Evolutionary conservation across 139 green algal genomes (phyloP).

Genomic region (Chlorella sp.): DNA sequence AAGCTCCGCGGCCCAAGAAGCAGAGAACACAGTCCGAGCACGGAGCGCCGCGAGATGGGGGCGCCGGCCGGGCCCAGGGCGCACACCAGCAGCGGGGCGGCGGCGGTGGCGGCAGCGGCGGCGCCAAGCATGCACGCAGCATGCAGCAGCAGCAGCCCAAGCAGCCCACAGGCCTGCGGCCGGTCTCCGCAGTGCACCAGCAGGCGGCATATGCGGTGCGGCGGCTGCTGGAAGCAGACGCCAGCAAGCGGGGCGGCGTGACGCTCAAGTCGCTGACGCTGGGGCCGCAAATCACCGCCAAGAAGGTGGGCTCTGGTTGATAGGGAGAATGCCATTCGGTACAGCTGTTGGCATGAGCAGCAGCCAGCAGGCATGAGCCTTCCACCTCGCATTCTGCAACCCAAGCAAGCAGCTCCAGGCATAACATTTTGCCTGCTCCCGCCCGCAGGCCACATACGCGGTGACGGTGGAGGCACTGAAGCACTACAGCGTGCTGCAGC

Average conservation of each 20-base stretch:
- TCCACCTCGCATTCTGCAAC: too few relatives aligned
- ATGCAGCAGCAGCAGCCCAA: background rate
- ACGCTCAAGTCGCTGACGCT: slow-evolving; percentile 84
- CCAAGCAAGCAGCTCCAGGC: too few relatives aligned
- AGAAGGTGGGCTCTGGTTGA: slow-evolving; percentile 67
- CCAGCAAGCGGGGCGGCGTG: slow-evolving; percentile 34
- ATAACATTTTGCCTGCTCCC: too few relatives aligned
- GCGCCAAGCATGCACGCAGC: too few relatives aligned
- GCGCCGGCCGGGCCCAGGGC: background rate
- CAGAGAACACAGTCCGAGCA: background rate
- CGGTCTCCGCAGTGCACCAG: slow-evolving; percentile 66
- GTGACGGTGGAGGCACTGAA: slow-evolving; percentile 90
- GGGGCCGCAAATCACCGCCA: slow-evolving; percentile 73
- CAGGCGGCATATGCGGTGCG: slow-evolving; percentile 63
- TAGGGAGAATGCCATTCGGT: too few relatives aligned
- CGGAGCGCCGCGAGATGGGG: background rate
- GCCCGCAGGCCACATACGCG: slow-evolving; percentile 79
- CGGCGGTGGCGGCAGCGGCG: too few relatives aligned
- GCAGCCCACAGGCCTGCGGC: slow-evolving; percentile 53
- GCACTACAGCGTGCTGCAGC: slow-evolving; percentile 66
- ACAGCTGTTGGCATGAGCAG: too few relatives aligned
- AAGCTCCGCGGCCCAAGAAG: background rate
- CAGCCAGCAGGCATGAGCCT: too few relatives aligned
- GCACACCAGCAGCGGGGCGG: background rate
- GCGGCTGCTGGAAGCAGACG: slow-evolving; percentile 55